These are phyloP conservation scores for Spongospora subterranea DNA, from an alignment of 208 protist genomes.

Conservation along the genomic window DNA sequence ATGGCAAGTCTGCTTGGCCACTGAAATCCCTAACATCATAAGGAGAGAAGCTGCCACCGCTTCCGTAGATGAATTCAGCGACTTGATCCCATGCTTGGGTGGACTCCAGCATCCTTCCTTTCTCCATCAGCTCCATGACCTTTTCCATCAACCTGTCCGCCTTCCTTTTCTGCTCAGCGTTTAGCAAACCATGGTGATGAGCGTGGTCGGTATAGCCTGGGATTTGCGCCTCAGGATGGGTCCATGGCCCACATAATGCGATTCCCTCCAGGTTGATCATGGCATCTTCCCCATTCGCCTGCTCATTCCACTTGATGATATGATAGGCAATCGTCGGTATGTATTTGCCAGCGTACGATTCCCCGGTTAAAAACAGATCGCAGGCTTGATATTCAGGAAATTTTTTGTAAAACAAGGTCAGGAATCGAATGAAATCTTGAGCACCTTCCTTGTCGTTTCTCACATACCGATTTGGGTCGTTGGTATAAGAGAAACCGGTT, in stretches of 20 bases:
- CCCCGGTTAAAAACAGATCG: conserved; percentile 56
- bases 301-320: neutral
- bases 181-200: neutral
- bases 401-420: conserved; percentile 17
- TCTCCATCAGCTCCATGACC: neutral
- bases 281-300: neutral
- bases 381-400: neutral
- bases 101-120: conserved; percentile 22
- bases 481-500: conserved; percentile 46
- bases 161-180: neutral
- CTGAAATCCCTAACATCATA: conserved; percentile 35
- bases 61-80: conserved; percentile 41
- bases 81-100: conserved; percentile 17
- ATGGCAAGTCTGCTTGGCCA: neutral
- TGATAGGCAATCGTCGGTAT: conserved; percentile 49
- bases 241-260: conserved; percentile 26
- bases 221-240: conserved; percentile 29
- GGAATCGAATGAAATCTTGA: conserved; percentile 34
- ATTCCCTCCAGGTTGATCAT: conserved; percentile 18
- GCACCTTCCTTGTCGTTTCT: conserved; percentile 7
- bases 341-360: conserved; percentile 58
- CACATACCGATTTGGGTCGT: neutral
- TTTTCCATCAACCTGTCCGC: conserved; percentile 15
- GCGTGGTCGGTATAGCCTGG: neutral
- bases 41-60: conserved; percentile 33